Base-by-base conservation (phyloP, 164 flowering plant genomes). In the Macadamia integrifolia region DNA sequence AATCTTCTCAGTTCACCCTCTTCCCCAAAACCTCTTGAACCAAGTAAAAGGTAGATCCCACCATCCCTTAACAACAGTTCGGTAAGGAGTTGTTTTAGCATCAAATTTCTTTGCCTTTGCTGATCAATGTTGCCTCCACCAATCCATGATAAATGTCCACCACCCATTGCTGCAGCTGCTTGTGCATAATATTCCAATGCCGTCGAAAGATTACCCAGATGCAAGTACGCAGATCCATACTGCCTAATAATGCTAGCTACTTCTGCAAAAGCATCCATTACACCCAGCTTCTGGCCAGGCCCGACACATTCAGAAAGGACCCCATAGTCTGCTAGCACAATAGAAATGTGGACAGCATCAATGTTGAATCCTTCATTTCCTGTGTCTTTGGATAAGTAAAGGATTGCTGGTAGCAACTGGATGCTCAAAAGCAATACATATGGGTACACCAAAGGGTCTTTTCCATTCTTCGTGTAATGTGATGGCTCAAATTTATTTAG, bases 101-200 rank as follows among this genome's bases (percentile, higher is more conserved):
- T 90, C 80, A 85, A 67, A 62, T 35, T 84, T 78, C 87, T 84
- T 81, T 87, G 97, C 75, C 98, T 85, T 73, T 90, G 97, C 72
- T 92, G 97, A 82, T 90, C 90, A 23, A 71, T 69, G 74, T 69
- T 89, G 66, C 84, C 86, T 76, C 88, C 79, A 14, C 96, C 93
- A 62, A 76, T 76, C 96, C 97, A 94, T 61, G 98, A 91, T 69
- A 84, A 53, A 69, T 84, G 90, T 62, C 98, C 99, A 69, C 99
- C 99, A 74, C 97, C 99, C 66, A 90, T 82, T 46, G 93, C 87
- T 62, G 97, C 93, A 73, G 97, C 96, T 74, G 99, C 93, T 78
- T 94, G 99, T 46, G 88, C 95, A 84, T 85, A 94, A 72, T 94
- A 94, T 69, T 94, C 99, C 76, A 94, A 66, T 69, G 95, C 85